Conservation (phyloP, 257 asterid genomes). For the Schizonepeta tenuifolia region DNA sequence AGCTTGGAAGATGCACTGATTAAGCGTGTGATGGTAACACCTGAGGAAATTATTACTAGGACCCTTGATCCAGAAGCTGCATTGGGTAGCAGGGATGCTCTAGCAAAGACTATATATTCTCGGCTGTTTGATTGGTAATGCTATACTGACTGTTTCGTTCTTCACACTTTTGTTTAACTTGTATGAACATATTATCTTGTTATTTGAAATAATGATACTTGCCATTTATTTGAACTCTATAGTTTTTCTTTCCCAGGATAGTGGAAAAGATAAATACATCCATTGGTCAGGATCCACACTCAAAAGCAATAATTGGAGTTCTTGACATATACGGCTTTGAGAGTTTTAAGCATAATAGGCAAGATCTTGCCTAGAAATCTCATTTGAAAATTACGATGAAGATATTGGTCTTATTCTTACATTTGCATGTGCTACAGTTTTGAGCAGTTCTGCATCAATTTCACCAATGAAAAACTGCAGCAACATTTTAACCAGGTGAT, state of each 20-base stretch:
- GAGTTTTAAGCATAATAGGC: conserved; percentile 86
- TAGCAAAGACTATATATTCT: conserved; percentile 87
- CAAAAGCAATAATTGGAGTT: conserved; percentile 92
- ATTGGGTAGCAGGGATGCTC: conserved; percentile 93
- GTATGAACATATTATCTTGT: background rate
- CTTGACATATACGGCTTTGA: conserved; percentile 98
- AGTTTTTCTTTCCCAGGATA: conserved; percentile 60
- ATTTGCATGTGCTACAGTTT: conserved; percentile 50
- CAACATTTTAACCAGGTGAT: conserved; percentile 94
- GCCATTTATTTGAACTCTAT: conserved; percentile 29
- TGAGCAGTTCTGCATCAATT: conserved; percentile 95
- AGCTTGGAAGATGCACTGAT: conserved; percentile 95
- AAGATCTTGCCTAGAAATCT: conserved; percentile 33
- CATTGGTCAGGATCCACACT: conserved; percentile 98
- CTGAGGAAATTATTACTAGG: conserved; percentile 93
- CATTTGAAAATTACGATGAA: conserved; percentile 16
- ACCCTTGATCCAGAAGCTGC: conserved; percentile 97
- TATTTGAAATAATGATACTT: conserved; percentile 22
- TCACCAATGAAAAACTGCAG: conserved; percentile 90
- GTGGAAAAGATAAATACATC: conserved; percentile 90
- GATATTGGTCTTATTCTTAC: conserved; percentile 29
- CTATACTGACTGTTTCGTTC: background rate
- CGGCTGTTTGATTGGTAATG: conserved; percentile 89
- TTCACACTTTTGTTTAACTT: background rate
- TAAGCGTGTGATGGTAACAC: conserved; percentile 98